Conservation (phyloP, 352 stramenopile genomes). For the Phytophthora europaea region DNA sequence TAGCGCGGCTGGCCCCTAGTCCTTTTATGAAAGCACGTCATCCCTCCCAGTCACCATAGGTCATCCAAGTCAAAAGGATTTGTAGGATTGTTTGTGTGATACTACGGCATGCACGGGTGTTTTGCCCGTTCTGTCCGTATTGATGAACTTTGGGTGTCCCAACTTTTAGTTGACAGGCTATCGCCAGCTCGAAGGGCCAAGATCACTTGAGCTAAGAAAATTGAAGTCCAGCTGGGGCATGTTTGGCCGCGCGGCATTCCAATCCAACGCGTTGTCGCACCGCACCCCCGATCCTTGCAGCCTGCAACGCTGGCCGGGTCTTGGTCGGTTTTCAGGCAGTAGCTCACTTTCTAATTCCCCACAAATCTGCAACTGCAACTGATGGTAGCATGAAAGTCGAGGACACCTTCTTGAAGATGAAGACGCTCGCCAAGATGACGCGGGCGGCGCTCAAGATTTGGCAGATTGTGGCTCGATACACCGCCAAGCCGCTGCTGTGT, state of each 20-base stretch:
- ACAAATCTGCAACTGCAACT: background rate
- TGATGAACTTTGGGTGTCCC: background rate
- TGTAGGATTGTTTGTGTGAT: no score
- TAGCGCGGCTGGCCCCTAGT: no score
- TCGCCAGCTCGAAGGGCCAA: background rate
- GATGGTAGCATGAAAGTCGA: slow-evolving; percentile 28
- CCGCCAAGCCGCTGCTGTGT: slow-evolving; percentile 32
- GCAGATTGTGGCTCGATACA: slow-evolving; percentile 36
- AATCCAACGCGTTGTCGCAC: slow-evolving; percentile 36
- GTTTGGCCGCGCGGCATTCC: slow-evolving; percentile 23
- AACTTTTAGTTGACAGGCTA: background rate
- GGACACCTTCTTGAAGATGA: slow-evolving; percentile 15
- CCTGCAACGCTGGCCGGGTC: background rate
- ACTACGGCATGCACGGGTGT: no score
- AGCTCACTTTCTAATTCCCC: slow-evolving; percentile 35
- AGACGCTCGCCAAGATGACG: slow-evolving; percentile 24
- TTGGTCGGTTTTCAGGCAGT: background rate
- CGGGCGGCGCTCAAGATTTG: slow-evolving; percentile 32
- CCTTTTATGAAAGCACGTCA: no score
- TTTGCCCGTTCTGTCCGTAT: background rate
- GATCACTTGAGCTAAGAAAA: slow-evolving; percentile 9
- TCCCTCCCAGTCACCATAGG: no score
- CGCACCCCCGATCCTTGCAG: background rate
- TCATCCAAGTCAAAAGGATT: no score
- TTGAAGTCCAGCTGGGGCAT: background rate